phyloP scores from a whole-genome alignment of 2,329 filamentous ascomycete species.

The Talaromyces sp. region DNA sequence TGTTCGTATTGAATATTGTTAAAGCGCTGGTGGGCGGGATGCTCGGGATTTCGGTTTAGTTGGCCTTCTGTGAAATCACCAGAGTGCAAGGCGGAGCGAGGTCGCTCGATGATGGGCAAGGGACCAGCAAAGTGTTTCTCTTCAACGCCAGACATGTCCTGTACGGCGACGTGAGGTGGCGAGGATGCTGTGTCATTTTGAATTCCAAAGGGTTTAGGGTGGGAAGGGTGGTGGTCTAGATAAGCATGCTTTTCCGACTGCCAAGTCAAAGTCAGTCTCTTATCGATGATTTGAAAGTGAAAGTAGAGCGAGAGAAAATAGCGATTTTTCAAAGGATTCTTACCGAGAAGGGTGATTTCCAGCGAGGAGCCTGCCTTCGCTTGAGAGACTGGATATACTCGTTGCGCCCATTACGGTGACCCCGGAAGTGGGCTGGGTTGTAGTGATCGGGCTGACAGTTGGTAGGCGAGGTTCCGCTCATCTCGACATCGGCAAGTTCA shows the following conservation, averaged over 20 bases:
- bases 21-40: slow-evolving; percentile 16
- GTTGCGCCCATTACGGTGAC: slow-evolving; percentile 52
- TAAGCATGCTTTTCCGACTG: slow-evolving; percentile 37
- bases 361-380: slow-evolving; percentile 68
- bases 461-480: slow-evolving; percentile 13
- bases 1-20: slow-evolving; percentile 10
- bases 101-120: slow-evolving; percentile 68
- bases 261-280: not conserved
- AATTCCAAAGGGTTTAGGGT: slow-evolving; percentile 25
- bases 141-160: slow-evolving; percentile 21
- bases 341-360: slow-evolving; percentile 63
- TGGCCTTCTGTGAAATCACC: slow-evolving; percentile 55
- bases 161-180: slow-evolving; percentile 13
- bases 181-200: slow-evolving; percentile 4
- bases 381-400: slow-evolving; percentile 84
- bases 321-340: slow-evolving; percentile 2
- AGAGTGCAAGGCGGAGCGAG: slow-evolving; percentile 66
- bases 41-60: slow-evolving; percentile 19
- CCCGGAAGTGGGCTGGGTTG: slow-evolving; percentile 19
- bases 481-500: slow-evolving; percentile 12
- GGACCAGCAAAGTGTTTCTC: slow-evolving; percentile 46
- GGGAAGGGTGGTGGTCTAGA: slow-evolving; percentile 32
- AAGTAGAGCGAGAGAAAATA: not conserved
- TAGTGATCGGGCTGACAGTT: slow-evolving; percentile 13
- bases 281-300: not conserved